Conservation (phyloP, 208 protist species). For the Wallacemonas rigidus region DNA sequence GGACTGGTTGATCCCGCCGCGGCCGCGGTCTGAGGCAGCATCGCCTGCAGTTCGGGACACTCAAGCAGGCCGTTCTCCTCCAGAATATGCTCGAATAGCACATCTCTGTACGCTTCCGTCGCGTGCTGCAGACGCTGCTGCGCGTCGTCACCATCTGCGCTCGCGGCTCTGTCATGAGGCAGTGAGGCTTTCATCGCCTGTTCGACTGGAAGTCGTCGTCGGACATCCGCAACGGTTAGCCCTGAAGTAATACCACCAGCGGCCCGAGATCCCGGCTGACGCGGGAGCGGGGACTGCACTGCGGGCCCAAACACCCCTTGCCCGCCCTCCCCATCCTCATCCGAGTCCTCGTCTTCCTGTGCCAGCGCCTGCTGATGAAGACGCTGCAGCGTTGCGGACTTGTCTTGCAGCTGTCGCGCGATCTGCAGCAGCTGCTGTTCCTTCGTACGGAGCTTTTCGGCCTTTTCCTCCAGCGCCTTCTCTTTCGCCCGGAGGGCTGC, state of each 20-base stretch:
- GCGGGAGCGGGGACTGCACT: conserved; percentile 12
- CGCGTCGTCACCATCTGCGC: conserved; percentile 13
- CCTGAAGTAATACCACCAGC: background rate
- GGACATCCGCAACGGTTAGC: background rate
- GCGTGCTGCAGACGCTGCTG: conserved; percentile 35
- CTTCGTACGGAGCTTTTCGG: conserved; percentile 33
- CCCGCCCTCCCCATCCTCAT: background rate
- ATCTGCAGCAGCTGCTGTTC: conserved; percentile 42
- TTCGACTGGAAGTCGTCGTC: conserved; percentile 1
- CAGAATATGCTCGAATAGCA: conserved; percentile 45
- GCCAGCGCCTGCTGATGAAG: conserved; percentile 3
- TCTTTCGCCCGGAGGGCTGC: conserved; percentile 21
- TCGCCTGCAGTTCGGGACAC: conserved; percentile 8
- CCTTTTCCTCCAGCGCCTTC: conserved; percentile 25
- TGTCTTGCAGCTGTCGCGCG: conserved; percentile 37
- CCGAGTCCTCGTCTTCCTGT: no score
- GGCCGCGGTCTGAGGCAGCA: conserved; percentile 6
- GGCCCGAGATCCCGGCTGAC: background rate
- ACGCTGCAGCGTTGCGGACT: conserved; percentile 32
- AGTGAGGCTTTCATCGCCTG: conserved; percentile 3
- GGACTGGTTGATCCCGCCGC: background rate
- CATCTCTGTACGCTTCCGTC: conserved; percentile 46
- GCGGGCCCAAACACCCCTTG: background rate
- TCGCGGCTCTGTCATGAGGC: background rate
- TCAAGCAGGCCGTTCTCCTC: conserved; percentile 29